These are phyloP conservation scores for Pholiota molesta DNA, from an alignment of 768 basidiomycete species.

Conservation along the genomic window DNA sequence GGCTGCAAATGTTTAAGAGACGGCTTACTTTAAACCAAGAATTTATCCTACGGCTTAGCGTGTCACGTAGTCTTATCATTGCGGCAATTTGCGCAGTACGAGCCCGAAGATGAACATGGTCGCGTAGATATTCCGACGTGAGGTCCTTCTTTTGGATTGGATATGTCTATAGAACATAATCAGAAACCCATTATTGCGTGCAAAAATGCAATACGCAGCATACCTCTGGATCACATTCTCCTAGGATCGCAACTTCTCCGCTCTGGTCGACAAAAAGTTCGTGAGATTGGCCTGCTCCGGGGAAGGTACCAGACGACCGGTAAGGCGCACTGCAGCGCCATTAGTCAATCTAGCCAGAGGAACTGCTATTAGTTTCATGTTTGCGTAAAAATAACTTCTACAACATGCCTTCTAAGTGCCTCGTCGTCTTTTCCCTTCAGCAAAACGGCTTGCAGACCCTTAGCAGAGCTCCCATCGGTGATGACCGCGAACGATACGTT, in stretches of 20 bases:
- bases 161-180: constrained; percentile 56
- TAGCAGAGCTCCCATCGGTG: constrained; percentile 74
- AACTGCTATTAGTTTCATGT: constrained; percentile 21
- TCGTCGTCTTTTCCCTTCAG: constrained; percentile 39
- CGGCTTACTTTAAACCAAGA: constrained; percentile 68
- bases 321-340: constrained; percentile 42
- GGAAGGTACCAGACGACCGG: constrained; percentile 46
- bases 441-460: constrained; percentile 82
- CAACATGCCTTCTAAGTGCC: constrained; percentile 20
- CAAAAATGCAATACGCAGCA: constrained; percentile 11
- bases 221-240: constrained; percentile 51
- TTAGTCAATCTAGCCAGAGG: constrained; percentile 38
- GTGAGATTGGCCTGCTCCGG: constrained; percentile 48
- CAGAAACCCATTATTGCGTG: background rate
- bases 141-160: constrained; percentile 92
- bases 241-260: constrained; percentile 42
- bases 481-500: constrained; percentile 83
- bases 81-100: constrained; percentile 73
- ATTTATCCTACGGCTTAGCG: constrained; percentile 56
- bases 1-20: background rate
- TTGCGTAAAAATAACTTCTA: constrained; percentile 21
- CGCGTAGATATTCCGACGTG: constrained; percentile 78
- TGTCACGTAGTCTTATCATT: constrained; percentile 75
- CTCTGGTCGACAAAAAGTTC: constrained; percentile 48
- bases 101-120: constrained; percentile 86